Evolutionary conservation across 176 grass and related monocot species (phyloP), one percentile per base, ranked within the genome.

Genomic region (Raddia guianensis): DNA sequence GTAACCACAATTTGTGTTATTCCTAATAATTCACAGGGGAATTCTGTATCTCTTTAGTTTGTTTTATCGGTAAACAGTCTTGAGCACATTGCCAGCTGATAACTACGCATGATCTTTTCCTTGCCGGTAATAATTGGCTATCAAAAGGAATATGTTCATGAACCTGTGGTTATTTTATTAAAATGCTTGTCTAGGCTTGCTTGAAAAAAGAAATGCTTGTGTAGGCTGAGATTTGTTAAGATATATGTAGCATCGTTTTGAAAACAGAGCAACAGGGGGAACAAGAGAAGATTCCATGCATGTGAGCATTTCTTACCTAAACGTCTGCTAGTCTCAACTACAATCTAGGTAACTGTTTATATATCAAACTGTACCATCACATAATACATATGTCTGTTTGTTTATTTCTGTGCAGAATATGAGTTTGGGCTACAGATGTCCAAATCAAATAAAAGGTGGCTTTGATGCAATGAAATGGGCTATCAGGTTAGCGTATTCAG

Each of bases 371-470:
- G 21, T 81, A 73, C 63, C 45, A 71, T 84, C 49, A 71, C 27
- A 48, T 64, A 72, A 53, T 70, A 56, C 50, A 42, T 75, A 63
- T 72, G 73, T 66, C 37, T 76, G 70, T 85, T 56, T 56, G 21
- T 16, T 35, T 75, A 14, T 47, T 80, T 80, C 48, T 70, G 63
- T 47, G 61, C 72, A 76, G 13, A 77, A 81, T 53, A 71, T 55
- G 49, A 50, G 73, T 74, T 47, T 69, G 47, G 68, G 45, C 3
- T 78, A 82, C 74, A 73, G 66, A 62, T 74, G 83, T 90, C 88
- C 78, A 78, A 78, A 77, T 86, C 83, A 79, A 65, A 19, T 72
- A 76, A 90, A 86, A 86, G 83, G 78, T 61, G 15, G 67, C 21
- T 51, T 77, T 51, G 59, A 73, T 77, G 32, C 74, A 44, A 56